Base-by-base conservation (phyloP, 2,329 filamentous ascomycete species). In the Penicillium sp. region DNA sequence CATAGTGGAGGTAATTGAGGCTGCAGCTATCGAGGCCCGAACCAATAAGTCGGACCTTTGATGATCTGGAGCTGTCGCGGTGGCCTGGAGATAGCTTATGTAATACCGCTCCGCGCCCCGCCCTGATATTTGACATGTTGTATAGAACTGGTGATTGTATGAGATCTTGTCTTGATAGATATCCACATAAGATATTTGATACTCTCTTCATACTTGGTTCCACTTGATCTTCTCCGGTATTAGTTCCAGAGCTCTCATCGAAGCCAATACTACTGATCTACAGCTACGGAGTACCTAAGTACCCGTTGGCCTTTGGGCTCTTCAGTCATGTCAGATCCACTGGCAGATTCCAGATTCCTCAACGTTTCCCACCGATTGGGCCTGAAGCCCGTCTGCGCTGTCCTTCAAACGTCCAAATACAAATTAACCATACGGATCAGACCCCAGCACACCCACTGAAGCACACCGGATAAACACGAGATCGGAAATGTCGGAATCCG, bases 1-100 rank as follows among this genome's bases (percentile, higher is more conserved):
- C 94, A 97, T 97, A 66, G 61, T 56, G 52, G 46, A 58, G 55
- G 39, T 53, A 51, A 55, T 54, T 45, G 47, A 37, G 51, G 35
- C 38, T 50, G n/a, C 35, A 41, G 52, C 46, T 54, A 37, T 51
- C 34, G 29, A 48, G 32, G 23, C 29, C 38, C 50, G 42, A 52
- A 37, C 40, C 52, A 54, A 49, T 46, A 56, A 56, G 56, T 54
- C 45, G 45, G 51, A 54, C 45, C 51, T 54, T 59, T 48, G 60
- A 58, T 57, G 61, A 59, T 56, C 51, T 52, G 56, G 58, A 64
- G 63, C 60, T 55, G 52, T 46, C 47, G 52, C 46, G 52, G 62
- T 65, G 62, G 61, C 60, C 55, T 60, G 52, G 52, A 54, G 39
- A 39, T 40, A 27, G 55, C 39, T 47, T 57, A 52, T 18, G 50